Percentiles rank a stretch among this genome's conserved stretches.
These are phyloP conservation scores for Didymellaceae sp. DNA, from an alignment of 2,329 filamentous ascomycete species.

Conservation along the genomic window DNA sequence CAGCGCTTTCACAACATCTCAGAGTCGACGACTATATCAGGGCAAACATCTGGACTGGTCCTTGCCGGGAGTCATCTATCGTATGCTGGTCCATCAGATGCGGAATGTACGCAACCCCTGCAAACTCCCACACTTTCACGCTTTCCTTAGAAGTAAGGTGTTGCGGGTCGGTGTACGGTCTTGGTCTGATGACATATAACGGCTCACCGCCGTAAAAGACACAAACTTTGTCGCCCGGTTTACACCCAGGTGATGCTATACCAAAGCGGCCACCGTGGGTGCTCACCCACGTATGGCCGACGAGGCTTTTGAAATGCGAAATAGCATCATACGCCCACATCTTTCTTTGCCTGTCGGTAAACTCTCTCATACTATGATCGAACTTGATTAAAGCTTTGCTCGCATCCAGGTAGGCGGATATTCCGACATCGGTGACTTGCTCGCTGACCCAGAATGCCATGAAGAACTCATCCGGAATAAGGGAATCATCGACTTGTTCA, in stretches of 20 bases:
- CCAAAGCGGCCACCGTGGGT: slow-evolving; percentile 5
- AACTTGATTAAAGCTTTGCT: not conserved
- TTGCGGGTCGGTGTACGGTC: not conserved
- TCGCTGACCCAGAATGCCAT: not conserved
- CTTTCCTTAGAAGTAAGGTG: no score
- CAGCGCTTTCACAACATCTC: not conserved
- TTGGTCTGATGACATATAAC: not conserved
- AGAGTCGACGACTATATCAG: not conserved
- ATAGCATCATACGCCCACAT: no score
- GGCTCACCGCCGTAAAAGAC: slow-evolving; percentile 4
- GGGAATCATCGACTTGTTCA: not conserved
- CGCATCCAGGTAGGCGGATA: not conserved
- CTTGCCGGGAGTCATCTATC: slow-evolving; percentile 7
- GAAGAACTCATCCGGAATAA: not conserved
- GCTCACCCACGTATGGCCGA: slow-evolving; percentile 1
- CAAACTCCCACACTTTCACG: not conserved
- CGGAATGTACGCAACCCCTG: slow-evolving; percentile 1
- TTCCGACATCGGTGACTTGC: not conserved
- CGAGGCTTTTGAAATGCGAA: not conserved
- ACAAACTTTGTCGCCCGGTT: slow-evolving; percentile 4
- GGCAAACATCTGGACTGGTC: not conserved
- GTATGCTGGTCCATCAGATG: slow-evolving; percentile 12
- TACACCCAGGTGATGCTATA: slow-evolving; percentile 2
- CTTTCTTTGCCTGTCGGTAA: no score
- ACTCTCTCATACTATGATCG: not conserved